Conservation (phyloP, 495 filamentous ascomycete genomes). For the Viridothelium virens region DNA sequence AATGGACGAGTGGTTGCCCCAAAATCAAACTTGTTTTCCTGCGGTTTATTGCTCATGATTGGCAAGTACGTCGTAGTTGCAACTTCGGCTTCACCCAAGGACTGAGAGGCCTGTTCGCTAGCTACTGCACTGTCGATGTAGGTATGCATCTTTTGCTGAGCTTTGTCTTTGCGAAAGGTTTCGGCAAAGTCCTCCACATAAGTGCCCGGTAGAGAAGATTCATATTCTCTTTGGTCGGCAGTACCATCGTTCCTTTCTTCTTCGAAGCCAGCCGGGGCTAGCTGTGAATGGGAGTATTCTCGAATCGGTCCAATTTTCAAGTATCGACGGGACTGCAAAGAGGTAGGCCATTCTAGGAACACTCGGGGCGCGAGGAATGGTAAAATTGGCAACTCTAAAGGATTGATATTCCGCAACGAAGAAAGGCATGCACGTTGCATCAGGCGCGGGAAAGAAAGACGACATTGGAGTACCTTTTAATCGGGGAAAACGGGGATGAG, state of each 20-base stretch:
- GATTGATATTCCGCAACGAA: conserved; percentile 16
- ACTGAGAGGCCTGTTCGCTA: neutral
- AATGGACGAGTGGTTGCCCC: no score
- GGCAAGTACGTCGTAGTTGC: neutral
- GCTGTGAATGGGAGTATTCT: neutral
- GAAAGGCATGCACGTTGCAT: conserved; percentile 5
- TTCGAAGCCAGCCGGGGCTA: neutral
- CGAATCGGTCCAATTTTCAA: neutral
- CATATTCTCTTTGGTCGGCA: neutral
- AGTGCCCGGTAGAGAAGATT: neutral
- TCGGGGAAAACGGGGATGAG: neutral
- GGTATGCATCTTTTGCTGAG: neutral
- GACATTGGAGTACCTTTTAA: conserved; percentile 22
- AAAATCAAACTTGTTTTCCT: neutral
- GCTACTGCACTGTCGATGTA: no score
- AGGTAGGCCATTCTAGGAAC: conserved; percentile 20
- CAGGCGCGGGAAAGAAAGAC: conserved; percentile 19
- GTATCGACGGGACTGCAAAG: neutral
- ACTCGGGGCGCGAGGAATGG: conserved; percentile 31
- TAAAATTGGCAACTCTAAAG: conserved; percentile 23
- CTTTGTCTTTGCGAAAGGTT: neutral
- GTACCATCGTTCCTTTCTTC: neutral
- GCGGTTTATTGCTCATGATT: neutral
- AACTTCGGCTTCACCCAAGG: neutral
- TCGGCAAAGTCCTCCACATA: neutral